Conservation (phyloP, 345 rosid species). For the Capsella bursapastoris region DNA sequence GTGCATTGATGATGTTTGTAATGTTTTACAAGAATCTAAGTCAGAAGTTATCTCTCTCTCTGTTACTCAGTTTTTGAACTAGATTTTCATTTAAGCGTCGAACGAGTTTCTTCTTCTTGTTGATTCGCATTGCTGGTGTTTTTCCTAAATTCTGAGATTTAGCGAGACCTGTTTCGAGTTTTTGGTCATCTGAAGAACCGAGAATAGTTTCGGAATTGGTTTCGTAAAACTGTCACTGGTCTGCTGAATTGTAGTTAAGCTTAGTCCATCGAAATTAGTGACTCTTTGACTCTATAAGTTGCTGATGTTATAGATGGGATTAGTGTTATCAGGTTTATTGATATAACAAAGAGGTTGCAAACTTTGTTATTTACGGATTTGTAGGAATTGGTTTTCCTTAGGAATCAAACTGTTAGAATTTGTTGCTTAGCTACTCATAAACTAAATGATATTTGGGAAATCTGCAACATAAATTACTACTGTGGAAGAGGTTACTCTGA, state of each 20-base stretch:
- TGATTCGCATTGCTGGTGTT: slow-evolving; percentile 24
- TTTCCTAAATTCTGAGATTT: slow-evolving; percentile 26
- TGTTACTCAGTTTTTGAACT: slow-evolving; percentile 22
- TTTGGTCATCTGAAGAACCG: slow-evolving; percentile 27
- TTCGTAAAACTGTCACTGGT: slow-evolving; percentile 4
- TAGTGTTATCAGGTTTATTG: slow-evolving; percentile 21
- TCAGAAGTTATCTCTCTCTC: slow-evolving; percentile 15
- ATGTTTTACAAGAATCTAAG: background rate
- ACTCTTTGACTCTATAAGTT: background rate
- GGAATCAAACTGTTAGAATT: background rate
- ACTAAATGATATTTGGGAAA: background rate
- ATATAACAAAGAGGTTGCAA: slow-evolving; percentile 4
- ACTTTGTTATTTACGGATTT: slow-evolving; percentile 5
- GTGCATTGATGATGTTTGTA: slow-evolving; percentile 31
- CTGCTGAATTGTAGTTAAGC: slow-evolving; percentile 8
- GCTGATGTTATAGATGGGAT: slow-evolving; percentile 3
- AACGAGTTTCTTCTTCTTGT: background rate
- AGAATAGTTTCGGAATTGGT: slow-evolving; percentile 15
- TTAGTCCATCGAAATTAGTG: slow-evolving; percentile 4
- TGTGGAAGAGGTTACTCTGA: background rate
- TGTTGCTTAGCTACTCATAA: background rate
- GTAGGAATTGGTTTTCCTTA: background rate
- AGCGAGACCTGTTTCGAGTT: slow-evolving; percentile 24
- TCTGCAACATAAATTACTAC: background rate
- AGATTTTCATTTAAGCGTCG: background rate